These are phyloP conservation scores for Cladophialophora carrionii DNA, from an alignment of 2,329 filamentous ascomycete species.

Conservation along the genomic window DNA sequence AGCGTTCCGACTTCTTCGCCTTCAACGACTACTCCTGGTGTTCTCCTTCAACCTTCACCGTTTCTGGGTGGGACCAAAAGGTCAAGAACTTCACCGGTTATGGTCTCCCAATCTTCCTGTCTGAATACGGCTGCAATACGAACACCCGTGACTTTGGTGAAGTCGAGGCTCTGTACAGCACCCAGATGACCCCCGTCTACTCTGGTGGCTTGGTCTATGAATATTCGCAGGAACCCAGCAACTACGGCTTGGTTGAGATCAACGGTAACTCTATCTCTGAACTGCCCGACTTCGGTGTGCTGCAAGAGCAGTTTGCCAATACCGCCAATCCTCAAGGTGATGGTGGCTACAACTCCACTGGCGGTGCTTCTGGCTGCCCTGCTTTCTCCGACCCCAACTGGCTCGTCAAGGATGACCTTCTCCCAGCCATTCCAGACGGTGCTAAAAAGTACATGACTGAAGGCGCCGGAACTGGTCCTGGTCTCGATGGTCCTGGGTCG, in stretches of 20 bases:
- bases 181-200: constrained; percentile 84
- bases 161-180: constrained; percentile 75
- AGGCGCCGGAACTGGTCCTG: constrained; percentile 61
- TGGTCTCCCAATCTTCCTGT: constrained; percentile 88
- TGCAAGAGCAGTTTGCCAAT: constrained; percentile 56
- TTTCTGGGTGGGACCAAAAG: constrained; percentile 83
- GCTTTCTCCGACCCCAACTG: constrained; percentile 56
- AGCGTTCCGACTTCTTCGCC: constrained; percentile 84
- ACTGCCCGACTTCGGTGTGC: constrained; percentile 64
- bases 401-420: constrained; percentile 56
- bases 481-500: constrained; percentile 60
- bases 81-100: constrained; percentile 85
- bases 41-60: constrained; percentile 68
- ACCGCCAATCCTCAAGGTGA: constrained; percentile 59
- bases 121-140: constrained; percentile 88
- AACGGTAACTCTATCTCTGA: constrained; percentile 59
- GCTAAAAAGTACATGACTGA: constrained; percentile 61
- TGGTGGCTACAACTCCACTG: constrained; percentile 62
- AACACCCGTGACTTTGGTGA: constrained; percentile 82
- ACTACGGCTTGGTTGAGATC: constrained; percentile 78
- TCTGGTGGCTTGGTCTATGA: constrained; percentile 96
- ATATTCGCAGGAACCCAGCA: constrained; percentile 78
- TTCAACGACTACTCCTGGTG: constrained; percentile 93
- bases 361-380: constrained; percentile 59
- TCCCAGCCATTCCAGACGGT: constrained; percentile 61